Conservation (phyloP, 2,329 filamentous ascomycete genomes). For the Sporothrix dimorphospora region DNA sequence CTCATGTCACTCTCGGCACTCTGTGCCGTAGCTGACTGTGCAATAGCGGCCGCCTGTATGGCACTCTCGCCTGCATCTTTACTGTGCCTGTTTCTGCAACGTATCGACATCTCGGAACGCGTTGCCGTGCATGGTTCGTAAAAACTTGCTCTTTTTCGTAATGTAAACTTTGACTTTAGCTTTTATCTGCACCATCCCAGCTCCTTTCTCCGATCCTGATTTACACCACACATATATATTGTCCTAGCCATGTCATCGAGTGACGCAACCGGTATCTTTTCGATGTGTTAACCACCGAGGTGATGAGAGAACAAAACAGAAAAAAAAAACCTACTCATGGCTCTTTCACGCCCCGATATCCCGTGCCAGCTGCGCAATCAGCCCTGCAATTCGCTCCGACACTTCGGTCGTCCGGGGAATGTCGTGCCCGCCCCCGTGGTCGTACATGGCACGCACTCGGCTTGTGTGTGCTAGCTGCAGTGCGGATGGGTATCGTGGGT, state of each 20-base stretch:
- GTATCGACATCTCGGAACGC: not conserved
- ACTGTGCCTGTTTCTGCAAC: conserved; percentile 18
- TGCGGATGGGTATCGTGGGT: conserved; percentile 43
- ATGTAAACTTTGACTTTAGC: not conserved
- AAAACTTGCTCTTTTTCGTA: conserved; percentile 9
- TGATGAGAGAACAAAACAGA: not conserved
- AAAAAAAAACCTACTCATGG: not conserved
- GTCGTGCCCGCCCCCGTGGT: conserved; percentile 46
- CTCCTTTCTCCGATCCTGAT: not conserved
- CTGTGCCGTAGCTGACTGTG: not conserved
- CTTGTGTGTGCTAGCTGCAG: conserved; percentile 45
- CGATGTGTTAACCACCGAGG: not conserved
- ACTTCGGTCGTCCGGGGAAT: conserved; percentile 44
- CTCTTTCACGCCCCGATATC: conserved; percentile 7
- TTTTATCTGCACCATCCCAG: not conserved
- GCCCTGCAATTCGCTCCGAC: conserved; percentile 39
- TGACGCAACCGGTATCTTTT: conserved; percentile 12
- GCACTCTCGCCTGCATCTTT: not conserved
- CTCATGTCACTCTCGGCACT: not conserved
- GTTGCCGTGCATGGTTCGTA: conserved; percentile 5
- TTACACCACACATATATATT: conserved; percentile 3
- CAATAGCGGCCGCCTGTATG: not conserved
- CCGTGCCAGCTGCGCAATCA: conserved; percentile 37
- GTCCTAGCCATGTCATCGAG: conserved; percentile 2
- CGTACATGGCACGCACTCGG: conserved; percentile 40